Conservation (phyloP, 305 asterid genomes). For the Fraxinus albicans region DNA sequence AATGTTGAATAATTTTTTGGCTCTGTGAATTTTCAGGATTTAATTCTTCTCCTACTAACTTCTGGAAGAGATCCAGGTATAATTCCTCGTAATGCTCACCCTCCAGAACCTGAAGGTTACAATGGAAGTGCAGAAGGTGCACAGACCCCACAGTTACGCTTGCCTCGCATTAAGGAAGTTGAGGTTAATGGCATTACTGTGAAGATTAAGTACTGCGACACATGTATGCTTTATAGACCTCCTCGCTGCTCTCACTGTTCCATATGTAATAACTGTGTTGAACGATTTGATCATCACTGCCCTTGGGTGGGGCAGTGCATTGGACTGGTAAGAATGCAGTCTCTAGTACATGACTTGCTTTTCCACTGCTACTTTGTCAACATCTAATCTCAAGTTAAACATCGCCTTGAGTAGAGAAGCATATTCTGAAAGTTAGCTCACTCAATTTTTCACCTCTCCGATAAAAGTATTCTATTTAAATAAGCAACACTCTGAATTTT, state of each 20-base stretch:
- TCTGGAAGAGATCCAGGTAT: conserved; percentile 65
- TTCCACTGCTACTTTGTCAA: background rate
- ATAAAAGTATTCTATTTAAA: too few relatives aligned
- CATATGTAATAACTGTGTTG: conserved; percentile 26
- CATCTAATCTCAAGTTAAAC: background rate
- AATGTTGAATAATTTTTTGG: background rate
- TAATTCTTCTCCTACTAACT: conserved; percentile 49
- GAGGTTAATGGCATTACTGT: conserved; percentile 30
- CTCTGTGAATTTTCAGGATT: conserved; percentile 30
- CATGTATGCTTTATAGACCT: conserved; percentile 27
- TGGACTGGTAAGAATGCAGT: conserved; percentile 23
- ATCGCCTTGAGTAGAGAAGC: background rate
- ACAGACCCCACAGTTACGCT: conserved; percentile 49
- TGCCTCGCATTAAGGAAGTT: conserved; percentile 56
- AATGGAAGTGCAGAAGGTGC: conserved; percentile 41
- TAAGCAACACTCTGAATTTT: background rate
- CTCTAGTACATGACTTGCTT: background rate
- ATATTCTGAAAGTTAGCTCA: background rate
- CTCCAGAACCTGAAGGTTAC: conserved; percentile 57
- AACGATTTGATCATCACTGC: conserved; percentile 32
- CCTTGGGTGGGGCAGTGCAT: conserved; percentile 38
- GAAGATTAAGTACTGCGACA: conserved; percentile 27
- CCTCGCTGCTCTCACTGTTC: conserved; percentile 26
- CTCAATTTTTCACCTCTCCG: background rate
- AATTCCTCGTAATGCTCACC: conserved; percentile 54